A percentile compares a stretch with the other conserved stretches of the same genome.
Evolutionary conservation across 2,329 filamentous ascomycete species (phyloP).

Genomic region (Hymenoscyphus albidus): DNA sequence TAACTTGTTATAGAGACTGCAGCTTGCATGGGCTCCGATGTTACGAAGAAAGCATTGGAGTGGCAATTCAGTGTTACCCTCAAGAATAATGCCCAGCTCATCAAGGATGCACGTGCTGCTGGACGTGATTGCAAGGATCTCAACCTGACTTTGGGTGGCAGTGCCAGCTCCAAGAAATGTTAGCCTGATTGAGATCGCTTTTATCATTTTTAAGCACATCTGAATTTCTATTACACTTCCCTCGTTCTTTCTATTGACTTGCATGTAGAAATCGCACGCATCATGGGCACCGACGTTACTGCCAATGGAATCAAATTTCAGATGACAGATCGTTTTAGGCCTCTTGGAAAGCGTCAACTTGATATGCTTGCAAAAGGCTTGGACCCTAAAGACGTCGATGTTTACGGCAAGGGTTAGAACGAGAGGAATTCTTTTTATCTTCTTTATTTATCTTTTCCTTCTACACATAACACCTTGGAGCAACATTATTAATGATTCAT

Average conservation of each 20-base stretch:
- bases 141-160: background rate
- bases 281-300: conserved; percentile 28
- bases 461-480: background rate
- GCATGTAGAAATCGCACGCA: conserved; percentile 20
- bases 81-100: conserved; percentile 37
- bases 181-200: background rate
- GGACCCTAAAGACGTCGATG: conserved; percentile 38
- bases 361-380: conserved; percentile 42
- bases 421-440: conserved; percentile 1
- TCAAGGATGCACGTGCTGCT: conserved; percentile 30
- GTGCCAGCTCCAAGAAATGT: conserved; percentile 14
- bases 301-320: conserved; percentile 23
- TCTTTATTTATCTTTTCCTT: background rate
- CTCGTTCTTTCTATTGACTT: conserved; percentile 11
- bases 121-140: conserved; percentile 32
- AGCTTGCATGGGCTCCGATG: conserved; percentile 40
- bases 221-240: background rate
- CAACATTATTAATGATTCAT: conserved; percentile 12
- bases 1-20: conserved; percentile 2
- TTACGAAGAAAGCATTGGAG: conserved; percentile 41
- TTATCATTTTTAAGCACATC: conserved; percentile 8
- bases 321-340: conserved; percentile 40
- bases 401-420: conserved; percentile 14
- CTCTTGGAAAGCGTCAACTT: conserved; percentile 47
- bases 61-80: conserved; percentile 29